These are phyloP conservation scores for Phanerochaete carnosa DNA, from an alignment of 768 basidiomycete species.

Conservation along the genomic window DNA sequence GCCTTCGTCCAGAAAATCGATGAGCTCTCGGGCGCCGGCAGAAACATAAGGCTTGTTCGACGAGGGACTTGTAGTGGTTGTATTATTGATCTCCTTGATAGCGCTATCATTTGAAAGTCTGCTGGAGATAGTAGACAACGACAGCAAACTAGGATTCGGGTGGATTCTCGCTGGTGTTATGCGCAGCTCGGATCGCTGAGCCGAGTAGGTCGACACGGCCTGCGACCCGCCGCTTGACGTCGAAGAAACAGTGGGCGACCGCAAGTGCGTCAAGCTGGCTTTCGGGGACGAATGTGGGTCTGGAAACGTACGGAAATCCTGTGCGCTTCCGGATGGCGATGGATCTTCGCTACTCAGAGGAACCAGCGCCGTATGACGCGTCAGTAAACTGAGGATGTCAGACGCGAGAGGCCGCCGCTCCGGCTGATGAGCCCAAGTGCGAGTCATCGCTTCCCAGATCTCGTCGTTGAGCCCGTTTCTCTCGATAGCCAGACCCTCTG, in stretches of 20 bases:
- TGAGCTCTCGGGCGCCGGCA: background rate
- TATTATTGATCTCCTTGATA: background rate
- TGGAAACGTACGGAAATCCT: too few relatives aligned
- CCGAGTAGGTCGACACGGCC: background rate
- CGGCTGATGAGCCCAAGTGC: background rate
- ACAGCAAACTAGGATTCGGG: background rate
- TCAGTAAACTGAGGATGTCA: background rate
- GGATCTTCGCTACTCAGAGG: background rate
- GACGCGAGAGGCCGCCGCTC: background rate
- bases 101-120: background rate
- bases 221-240: background rate
- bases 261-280: background rate
- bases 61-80: background rate
- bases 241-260: background rate
- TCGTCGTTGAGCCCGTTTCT: background rate
- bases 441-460: background rate
- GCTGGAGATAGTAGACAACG: background rate
- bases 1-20: slow-evolving; percentile 8
- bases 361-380: background rate
- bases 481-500: background rate
- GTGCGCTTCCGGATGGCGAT: background rate
- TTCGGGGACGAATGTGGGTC: background rate
- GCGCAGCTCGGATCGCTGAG: background rate
- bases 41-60: background rate
- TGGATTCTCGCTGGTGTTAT: background rate